Base-by-base conservation (phyloP, 805 yeast species). In the Saccharomyces paradoxus region DNA sequence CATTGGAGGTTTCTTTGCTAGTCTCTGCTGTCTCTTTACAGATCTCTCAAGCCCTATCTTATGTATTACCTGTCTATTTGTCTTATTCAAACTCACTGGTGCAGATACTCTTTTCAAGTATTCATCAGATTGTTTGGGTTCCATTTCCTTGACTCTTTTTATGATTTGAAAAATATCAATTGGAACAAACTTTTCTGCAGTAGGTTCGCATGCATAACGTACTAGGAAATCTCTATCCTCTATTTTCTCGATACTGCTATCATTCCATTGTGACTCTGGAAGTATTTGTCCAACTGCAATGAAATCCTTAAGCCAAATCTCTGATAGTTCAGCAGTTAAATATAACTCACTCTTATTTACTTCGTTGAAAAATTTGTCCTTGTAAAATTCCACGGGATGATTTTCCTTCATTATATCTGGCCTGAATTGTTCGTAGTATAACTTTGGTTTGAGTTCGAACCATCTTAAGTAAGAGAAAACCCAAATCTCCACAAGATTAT, bases 321-420 rank as follows among this genome's bases (percentile, higher is more conserved):
- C 76, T 3, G 75, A 77, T 21, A 73, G 53, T 32, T 77, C 76
- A 2, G 86, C 76, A 0, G 87, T 79, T 27, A 85, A 61, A 58
- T 80, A 81, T 5, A 84, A 53, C 64, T 84, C 89, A 60, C 77
- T 75, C 1, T 59, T 56, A 37, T 62, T 56, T 29, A 62, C 61
- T 7, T 62, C 65, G 1, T 67, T 50, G 2, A 59, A 57, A 8
- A 68, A 58, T 17, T 50, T 55, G 8, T 60, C 60, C n/a, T 55
- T 55, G 37, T 57, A 56, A 32, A 55, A 52, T 14, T 60, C 63
- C 51, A 24, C 29, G 2, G 59, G 31, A 26, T 57, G 55, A 3
- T 53, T 56, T n/a, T 55, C 57, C 7, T 66, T 65, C 9, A 66
- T 52, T 12, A 60, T 53, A 3, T 58, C 63, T 9, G 61, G 57